Conservation (phyloP, 192 early-diverging fungal genomes). For the Coemansia sp. region DNA sequence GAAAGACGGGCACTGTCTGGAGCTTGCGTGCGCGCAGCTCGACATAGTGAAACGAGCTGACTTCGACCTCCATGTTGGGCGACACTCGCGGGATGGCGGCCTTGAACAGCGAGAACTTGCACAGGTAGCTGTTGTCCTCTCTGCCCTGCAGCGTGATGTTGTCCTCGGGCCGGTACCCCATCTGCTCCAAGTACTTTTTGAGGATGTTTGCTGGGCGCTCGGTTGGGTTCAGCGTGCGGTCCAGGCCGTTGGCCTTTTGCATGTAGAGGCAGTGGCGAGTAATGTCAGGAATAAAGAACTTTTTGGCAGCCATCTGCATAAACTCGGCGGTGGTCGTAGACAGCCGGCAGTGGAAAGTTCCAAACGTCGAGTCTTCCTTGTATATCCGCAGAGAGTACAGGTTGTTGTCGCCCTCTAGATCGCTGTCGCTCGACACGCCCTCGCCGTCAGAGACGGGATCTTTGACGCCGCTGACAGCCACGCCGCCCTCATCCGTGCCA, state of each 20-base stretch:
- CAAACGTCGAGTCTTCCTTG: slow-evolving; percentile 78
- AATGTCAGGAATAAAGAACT: slow-evolving; percentile 80
- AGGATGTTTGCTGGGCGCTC: slow-evolving; percentile 80
- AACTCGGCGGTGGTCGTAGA: slow-evolving; percentile 76
- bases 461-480: slow-evolving; percentile 22
- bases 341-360: slow-evolving; percentile 71
- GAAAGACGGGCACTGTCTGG: slow-evolving; percentile 78
- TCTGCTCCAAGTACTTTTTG: slow-evolving; percentile 71
- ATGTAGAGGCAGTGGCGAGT: slow-evolving; percentile 55
- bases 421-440: slow-evolving; percentile 32
- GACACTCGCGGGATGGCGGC: slow-evolving; percentile 58
- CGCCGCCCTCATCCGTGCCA: slow-evolving; percentile 37
- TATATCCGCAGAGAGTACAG: slow-evolving; percentile 77
- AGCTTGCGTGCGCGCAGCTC: slow-evolving; percentile 75
- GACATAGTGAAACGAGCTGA: slow-evolving; percentile 62
- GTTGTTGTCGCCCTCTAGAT: slow-evolving; percentile 38
- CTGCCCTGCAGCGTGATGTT: slow-evolving; percentile 77
- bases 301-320: slow-evolving; percentile 72
- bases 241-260: slow-evolving; percentile 59
- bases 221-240: slow-evolving; percentile 67
- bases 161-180: slow-evolving; percentile 80
- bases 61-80: slow-evolving; percentile 54
- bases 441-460: slow-evolving; percentile 36
- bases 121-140: slow-evolving; percentile 86
- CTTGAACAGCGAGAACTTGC: slow-evolving; percentile 76